Conservation (phyloP, 2,329 filamentous ascomycete species). For the Endothia cerciana region DNA sequence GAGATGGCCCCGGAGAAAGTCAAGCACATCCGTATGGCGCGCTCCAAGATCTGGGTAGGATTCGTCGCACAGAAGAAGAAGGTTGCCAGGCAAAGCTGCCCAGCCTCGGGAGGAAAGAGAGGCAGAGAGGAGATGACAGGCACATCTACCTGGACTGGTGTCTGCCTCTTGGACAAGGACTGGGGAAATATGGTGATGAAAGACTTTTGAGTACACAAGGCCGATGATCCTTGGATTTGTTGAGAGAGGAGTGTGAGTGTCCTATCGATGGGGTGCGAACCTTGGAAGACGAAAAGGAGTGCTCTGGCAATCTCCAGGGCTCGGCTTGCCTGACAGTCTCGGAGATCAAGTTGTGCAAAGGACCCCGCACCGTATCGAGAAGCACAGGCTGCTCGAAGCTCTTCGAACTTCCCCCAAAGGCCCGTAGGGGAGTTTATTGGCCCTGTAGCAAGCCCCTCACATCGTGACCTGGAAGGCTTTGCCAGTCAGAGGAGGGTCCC, state of each 20-base stretch:
- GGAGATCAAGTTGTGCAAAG: slow-evolving; percentile 19
- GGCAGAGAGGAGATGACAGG: neutral
- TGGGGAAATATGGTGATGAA: neutral
- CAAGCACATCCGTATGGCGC: too few species aligned
- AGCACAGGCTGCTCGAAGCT: neutral
- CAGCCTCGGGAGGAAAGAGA: neutral
- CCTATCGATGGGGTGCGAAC: neutral
- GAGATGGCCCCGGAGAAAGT: too few species aligned
- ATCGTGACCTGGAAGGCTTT: too few species aligned
- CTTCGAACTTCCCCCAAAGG: too few species aligned
- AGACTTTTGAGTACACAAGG: neutral
- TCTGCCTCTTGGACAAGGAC: neutral
- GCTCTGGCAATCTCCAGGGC: neutral
- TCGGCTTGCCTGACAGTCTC: neutral
- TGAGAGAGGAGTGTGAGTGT: neutral
- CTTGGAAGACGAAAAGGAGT: neutral
- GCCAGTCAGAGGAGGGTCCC: neutral
- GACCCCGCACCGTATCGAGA: neutral
- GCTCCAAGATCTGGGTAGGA: too few species aligned
- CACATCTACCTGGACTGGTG: neutral
- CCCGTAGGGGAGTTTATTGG: neutral
- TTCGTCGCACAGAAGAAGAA: too few species aligned
- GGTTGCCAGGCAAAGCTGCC: too few species aligned
- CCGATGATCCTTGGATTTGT: neutral
- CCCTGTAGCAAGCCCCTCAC: neutral